Evolutionary conservation across 768 basidiomycete genomes (phyloP), one percentile per base, ranked within the genome.

Genomic region (Termitomyces sp.): DNA sequence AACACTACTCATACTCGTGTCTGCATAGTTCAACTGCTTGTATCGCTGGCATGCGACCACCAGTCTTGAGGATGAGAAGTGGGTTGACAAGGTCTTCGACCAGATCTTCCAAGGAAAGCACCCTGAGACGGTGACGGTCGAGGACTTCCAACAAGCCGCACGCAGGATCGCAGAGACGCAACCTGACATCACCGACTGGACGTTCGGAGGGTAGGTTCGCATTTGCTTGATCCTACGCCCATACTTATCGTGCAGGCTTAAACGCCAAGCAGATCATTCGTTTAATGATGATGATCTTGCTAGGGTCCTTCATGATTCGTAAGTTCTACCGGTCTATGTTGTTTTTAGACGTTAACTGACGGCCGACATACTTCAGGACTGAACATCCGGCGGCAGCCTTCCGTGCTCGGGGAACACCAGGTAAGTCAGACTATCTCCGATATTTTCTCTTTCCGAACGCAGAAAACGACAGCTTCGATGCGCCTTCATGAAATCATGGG

Each of bases 21-120:
- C 44, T 5, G 28, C 46, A 10, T 39, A 89, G 86, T 93, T 93
- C 75, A 93, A 93, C 63, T 88, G 87, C 63, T 71, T 93, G 54
- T 93, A 93, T 69, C 81, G 88, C 19, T 77, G 91, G 91, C 91
- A 94, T 45, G 86, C 91, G 1, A 91, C 91, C 0, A 89, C 87
- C 0, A 90, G 87, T 43, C 62, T 65, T 16, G 76, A 79, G 52
- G 91, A 92, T 52, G 91, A 89, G 65, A 69, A 83, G 55, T 92
- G 89, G 88, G 80, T 85, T 3, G 64, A 71, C 35, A 28, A 65
- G 19, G 68, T 83, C 17, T 83, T 88, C 63, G 60, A 62, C 28
- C 55, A 76, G 5, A 56, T 85, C 39, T 91, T 91, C 68, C 73
- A 76, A 0, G 79, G 72, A 3, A 82, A 83, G 62, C 56, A 73